Conservation (phyloP, 345 rosid species). For the Reutealis trisperma region DNA sequence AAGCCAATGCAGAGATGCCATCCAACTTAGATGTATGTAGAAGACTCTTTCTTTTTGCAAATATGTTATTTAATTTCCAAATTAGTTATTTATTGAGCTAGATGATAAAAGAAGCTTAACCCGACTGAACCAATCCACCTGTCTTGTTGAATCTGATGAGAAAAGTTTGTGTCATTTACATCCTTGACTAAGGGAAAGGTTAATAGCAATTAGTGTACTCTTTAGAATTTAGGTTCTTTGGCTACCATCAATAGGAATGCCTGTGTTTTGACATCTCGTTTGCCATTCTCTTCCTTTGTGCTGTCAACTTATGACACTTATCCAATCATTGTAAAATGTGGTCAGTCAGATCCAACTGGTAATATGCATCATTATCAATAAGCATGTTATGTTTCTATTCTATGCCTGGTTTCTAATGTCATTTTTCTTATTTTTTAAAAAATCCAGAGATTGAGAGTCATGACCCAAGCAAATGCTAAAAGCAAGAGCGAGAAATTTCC, state of each 20-base stretch:
- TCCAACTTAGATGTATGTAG: conserved; percentile 25
- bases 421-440: not conserved
- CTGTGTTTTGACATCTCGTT: not conserved
- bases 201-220: not conserved
- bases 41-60: conserved; percentile 5
- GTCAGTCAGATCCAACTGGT: not conserved
- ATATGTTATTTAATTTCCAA: not conserved
- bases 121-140: not conserved
- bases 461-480: conserved; percentile 57
- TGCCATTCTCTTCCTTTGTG: not conserved
- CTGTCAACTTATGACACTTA: not conserved
- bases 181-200: not conserved
- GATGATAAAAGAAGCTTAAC: not conserved
- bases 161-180: not conserved
- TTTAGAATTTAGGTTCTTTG: not conserved
- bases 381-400: not conserved
- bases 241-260: not conserved
- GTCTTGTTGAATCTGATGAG: not conserved
- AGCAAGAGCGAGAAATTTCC: conserved; percentile 96
- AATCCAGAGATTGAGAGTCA: conserved; percentile 31
- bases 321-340: not conserved
- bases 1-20: conserved; percentile 74
- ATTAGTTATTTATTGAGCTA: not conserved
- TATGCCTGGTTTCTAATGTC: not conserved
- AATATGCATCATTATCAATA: no score